Percentiles rank a stretch among this genome's conserved stretches.
These are phyloP conservation scores for Parathielavia hyrcaniae DNA, from an alignment of 495 filamentous ascomycete species.

Conservation along the genomic window DNA sequence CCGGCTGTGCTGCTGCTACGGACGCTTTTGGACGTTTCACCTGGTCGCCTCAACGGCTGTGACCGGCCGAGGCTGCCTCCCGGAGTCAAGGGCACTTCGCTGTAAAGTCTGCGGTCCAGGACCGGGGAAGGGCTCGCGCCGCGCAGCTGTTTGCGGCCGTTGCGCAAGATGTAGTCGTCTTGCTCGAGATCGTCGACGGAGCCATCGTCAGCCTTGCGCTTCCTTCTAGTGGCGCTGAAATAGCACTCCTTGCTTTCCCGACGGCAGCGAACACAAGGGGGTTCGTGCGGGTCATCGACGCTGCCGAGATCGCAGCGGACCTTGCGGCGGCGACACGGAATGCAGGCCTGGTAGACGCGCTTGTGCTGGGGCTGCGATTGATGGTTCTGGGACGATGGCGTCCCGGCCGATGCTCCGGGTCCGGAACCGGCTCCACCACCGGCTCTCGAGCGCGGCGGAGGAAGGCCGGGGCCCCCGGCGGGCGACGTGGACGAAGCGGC, in stretches of 20 bases:
- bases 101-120: slow-evolving; percentile 40
- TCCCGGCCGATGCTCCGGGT: slow-evolving; percentile 9
- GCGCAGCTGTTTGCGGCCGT: slow-evolving; percentile 49
- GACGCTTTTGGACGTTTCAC: slow-evolving; percentile 29
- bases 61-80: slow-evolving; percentile 53
- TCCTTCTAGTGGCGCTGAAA: slow-evolving; percentile 92
- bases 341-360: slow-evolving; percentile 79
- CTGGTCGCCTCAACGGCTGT: slow-evolving; percentile 52
- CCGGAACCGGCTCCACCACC: slow-evolving; percentile 18
- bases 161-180: slow-evolving; percentile 51
- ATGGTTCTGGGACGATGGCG: slow-evolving; percentile 13
- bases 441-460: slow-evolving; percentile 15
- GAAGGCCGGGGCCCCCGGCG: slow-evolving; percentile 20
- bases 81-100: slow-evolving; percentile 53
- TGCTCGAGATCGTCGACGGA: slow-evolving; percentile 47
- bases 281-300: slow-evolving; percentile 89
- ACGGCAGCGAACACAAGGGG: slow-evolving; percentile 88
- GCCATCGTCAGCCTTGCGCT: slow-evolving; percentile 72
- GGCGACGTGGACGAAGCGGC: slow-evolving; percentile 23
- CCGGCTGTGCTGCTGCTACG: slow-evolving; percentile 34
- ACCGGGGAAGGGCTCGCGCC: slow-evolving; percentile 31
- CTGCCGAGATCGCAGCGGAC: slow-evolving; percentile 90
- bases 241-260: slow-evolving; percentile 92
- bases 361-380: slow-evolving; percentile 49
- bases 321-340: slow-evolving; percentile 84